Conservation (phyloP, 1,284 basidiomycete genomes). For the Cutaneotrichosporon sp. region DNA sequence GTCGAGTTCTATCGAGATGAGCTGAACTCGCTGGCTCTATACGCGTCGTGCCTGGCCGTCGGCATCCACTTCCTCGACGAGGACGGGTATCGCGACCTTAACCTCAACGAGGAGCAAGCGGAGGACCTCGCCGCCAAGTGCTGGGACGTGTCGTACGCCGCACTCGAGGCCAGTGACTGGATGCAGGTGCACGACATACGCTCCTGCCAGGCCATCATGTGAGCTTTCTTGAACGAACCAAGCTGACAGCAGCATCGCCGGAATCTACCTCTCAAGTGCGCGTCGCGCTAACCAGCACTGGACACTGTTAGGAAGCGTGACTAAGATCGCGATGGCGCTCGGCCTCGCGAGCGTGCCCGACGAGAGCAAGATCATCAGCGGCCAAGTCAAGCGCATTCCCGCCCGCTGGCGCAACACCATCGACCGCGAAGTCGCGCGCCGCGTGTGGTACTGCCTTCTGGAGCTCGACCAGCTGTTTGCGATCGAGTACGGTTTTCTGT, state of each 20-base stretch:
- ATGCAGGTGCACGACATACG: conserved; percentile 35
- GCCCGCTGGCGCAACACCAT: conserved; percentile 27
- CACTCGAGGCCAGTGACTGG: conserved; percentile 33
- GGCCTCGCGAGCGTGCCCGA: conserved; percentile 23
- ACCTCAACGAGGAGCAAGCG: conserved; percentile 37
- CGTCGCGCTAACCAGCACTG: conserved; percentile 32
- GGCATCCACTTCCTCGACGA: conserved; percentile 33
- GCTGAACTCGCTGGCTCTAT: conserved; percentile 28
- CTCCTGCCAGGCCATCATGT: conserved; percentile 31
- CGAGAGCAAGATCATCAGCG: conserved; percentile 19
- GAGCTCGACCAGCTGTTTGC: conserved; percentile 36
- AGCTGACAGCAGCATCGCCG: conserved; percentile 26
- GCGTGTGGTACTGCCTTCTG: conserved; percentile 32
- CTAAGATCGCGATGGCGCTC: conserved; percentile 30
- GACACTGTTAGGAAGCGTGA: conserved; percentile 31
- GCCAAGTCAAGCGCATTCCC: conserved; percentile 18
- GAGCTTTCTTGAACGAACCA: not conserved
- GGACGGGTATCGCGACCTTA: conserved; percentile 26
- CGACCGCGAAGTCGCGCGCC: conserved; percentile 31
- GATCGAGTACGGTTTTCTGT: conserved; percentile 33
- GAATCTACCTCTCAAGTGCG: conserved; percentile 27
- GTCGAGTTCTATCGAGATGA: conserved; percentile 26
- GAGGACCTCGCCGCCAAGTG: conserved; percentile 35
- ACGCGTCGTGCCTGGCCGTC: conserved; percentile 28
- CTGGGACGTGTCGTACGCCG: conserved; percentile 30